Percentiles rank a stretch among this genome's conserved stretches.
These are phyloP conservation scores for Phytophthora cactorum DNA, from an alignment of 352 stramenopile species.

Conservation along the genomic window DNA sequence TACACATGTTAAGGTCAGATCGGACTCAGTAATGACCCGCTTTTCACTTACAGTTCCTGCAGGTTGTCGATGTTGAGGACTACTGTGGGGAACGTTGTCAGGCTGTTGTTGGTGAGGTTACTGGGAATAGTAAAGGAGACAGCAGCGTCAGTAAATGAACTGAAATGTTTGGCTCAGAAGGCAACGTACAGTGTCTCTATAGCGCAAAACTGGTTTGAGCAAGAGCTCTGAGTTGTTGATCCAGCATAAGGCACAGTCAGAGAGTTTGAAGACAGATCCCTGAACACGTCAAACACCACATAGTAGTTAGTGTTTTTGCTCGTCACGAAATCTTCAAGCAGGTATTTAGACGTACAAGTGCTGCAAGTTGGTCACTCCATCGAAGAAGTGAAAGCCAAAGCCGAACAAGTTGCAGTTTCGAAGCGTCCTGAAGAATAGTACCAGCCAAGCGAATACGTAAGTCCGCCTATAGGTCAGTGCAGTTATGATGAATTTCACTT, in stretches of 20 bases:
- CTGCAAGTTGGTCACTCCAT: conserved; percentile 32
- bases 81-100: conserved; percentile 35
- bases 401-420: conserved; percentile 49
- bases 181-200: conserved; percentile 38
- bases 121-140: conserved; percentile 8
- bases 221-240: conserved; percentile 20
- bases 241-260: conserved; percentile 46
- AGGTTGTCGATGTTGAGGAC: conserved; percentile 43
- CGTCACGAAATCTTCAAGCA: neutral
- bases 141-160: neutral
- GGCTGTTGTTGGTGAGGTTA: conserved; percentile 43
- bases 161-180: neutral
- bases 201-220: conserved; percentile 32
- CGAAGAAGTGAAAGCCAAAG: conserved; percentile 47
- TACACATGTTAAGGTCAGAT: neutral
- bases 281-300: conserved; percentile 7
- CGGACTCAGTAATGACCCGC: neutral
- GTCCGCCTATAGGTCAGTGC: neutral
- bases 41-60: conserved; percentile 32
- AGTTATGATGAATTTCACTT: neutral
- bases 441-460: neutral
- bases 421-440: conserved; percentile 35
- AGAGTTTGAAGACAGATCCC: conserved; percentile 49
- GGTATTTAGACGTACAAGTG: conserved; percentile 39
- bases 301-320: neutral